These are phyloP conservation scores for Ambrosia artemisiifolia DNA, from an alignment of 129 eudicot genomes.

Conservation along the genomic window DNA sequence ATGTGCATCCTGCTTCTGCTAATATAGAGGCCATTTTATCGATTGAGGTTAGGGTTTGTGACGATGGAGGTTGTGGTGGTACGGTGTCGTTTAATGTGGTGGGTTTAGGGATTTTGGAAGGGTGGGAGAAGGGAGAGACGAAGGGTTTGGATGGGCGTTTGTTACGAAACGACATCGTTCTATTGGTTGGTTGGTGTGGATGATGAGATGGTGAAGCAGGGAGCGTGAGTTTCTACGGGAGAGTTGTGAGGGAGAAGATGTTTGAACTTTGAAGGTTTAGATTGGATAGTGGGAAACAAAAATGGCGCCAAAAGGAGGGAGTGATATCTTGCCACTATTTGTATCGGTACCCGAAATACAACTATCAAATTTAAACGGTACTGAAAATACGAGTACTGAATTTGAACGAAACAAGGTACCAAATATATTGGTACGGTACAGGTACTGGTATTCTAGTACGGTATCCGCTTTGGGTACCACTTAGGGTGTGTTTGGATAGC, in stretches of 20 bases:
- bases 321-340: too few species aligned
- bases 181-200: not conserved
- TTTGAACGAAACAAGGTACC: too few species aligned
- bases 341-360: too few species aligned
- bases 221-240: not conserved
- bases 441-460: too few species aligned
- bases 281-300: not conserved
- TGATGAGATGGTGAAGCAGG: not conserved
- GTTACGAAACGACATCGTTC: slow-evolving; percentile 37
- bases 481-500: too few species aligned
- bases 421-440: too few species aligned
- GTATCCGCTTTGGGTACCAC: too few species aligned
- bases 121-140: slow-evolving; percentile 45
- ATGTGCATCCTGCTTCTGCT: slow-evolving; percentile 74
- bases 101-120: slow-evolving; percentile 41
- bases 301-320: slow-evolving; percentile 23
- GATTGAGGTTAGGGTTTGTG: slow-evolving; percentile 31
- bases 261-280: not conserved
- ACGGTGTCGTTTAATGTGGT: slow-evolving; percentile 15
- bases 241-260: slow-evolving; percentile 20
- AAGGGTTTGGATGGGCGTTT: slow-evolving; percentile 56
- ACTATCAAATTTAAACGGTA: too few species aligned
- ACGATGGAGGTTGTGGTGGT: slow-evolving; percentile 20
- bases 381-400: too few species aligned
- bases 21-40: slow-evolving; percentile 52